A percentile compares a stretch with the other conserved stretches of the same genome.
Evolutionary conservation across 768 basidiomycete species (phyloP).

Genomic region (Dendrothele bispora): DNA sequence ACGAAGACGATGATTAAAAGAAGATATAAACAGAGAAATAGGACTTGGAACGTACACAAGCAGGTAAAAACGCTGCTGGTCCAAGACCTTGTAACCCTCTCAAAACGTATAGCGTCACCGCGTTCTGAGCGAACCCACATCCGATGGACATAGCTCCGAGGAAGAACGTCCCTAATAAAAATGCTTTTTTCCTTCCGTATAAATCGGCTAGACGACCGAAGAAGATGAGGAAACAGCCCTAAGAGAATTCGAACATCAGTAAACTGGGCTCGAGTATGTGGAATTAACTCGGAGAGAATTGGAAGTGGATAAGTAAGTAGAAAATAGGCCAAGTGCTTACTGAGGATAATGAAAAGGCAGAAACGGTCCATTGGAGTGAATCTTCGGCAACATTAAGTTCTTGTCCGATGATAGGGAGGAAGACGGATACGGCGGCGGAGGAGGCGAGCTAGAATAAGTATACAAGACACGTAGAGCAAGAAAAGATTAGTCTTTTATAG

Average conservation of each 20-base stretch:
- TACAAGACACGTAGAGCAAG: too few relatives aligned
- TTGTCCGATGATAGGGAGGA: constrained; percentile 49
- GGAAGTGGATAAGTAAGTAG: too few relatives aligned
- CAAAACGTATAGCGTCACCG: constrained; percentile 63
- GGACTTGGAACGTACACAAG: constrained; percentile 65
- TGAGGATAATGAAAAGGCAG: constrained; percentile 67
- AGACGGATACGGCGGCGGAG: constrained; percentile 46
- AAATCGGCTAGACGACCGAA: constrained; percentile 81
- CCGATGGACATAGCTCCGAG: constrained; percentile 60
- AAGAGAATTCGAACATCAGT: neutral
- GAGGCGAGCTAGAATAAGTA: constrained; percentile 24
- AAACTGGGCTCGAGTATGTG: neutral
- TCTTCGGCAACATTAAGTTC: constrained; percentile 49
- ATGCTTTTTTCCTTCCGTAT: constrained; percentile 71
- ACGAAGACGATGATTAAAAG: too few relatives aligned
- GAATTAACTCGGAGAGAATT: neutral
- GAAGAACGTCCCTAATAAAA: constrained; percentile 56
- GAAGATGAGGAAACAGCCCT: constrained; percentile 80
- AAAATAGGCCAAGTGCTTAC: too few relatives aligned
- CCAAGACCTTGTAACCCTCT: constrained; percentile 84
- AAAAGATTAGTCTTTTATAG: too few relatives aligned
- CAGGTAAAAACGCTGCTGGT: constrained; percentile 71
- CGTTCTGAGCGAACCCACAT: constrained; percentile 64
- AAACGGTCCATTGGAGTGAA: constrained; percentile 67
- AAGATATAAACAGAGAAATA: too few relatives aligned